Evolutionary conservation across 805 yeast species (phyloP).

Genomic region (Candida methanosorbosa): DNA sequence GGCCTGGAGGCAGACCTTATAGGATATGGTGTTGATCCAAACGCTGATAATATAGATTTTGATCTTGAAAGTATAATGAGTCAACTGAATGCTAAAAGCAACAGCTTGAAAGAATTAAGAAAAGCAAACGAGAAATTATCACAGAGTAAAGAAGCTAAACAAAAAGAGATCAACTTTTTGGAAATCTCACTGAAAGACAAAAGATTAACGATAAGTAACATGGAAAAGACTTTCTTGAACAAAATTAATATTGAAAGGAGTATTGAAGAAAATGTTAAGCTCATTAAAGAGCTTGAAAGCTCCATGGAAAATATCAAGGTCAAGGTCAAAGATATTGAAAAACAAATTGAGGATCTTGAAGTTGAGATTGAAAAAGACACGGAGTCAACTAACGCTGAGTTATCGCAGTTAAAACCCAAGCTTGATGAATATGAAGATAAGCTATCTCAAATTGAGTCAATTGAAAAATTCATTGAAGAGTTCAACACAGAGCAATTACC

Average conservation of each 20-base stretch:
- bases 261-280: conserved; percentile 27
- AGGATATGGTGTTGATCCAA: conserved; percentile 11
- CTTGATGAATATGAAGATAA: neutral
- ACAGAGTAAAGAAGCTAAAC: conserved; percentile 35
- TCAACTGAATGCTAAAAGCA: conserved; percentile 27
- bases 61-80: conserved; percentile 3
- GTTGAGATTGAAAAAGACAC: neutral
- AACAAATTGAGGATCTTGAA: neutral
- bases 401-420: neutral
- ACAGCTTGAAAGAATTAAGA: conserved; percentile 33
- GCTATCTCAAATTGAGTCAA: neutral
- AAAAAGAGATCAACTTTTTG: conserved; percentile 33
- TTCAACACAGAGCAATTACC: neutral
- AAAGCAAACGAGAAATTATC: conserved; percentile 18
- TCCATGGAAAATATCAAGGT: neutral
- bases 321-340: conserved; percentile 1
- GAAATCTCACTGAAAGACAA: conserved; percentile 47
- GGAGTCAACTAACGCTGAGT: too few species aligned
- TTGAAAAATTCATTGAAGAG: neutral
- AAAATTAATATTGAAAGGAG: conserved; percentile 29
- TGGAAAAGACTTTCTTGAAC: conserved; percentile 44
- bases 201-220: conserved; percentile 39
- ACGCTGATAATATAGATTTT: neutral
- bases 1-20: conserved; percentile 23
- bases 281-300: conserved; percentile 4